These are phyloP conservation scores for Penicillium expansum DNA, from an alignment of 2,329 filamentous ascomycete species.

Conservation along the genomic window DNA sequence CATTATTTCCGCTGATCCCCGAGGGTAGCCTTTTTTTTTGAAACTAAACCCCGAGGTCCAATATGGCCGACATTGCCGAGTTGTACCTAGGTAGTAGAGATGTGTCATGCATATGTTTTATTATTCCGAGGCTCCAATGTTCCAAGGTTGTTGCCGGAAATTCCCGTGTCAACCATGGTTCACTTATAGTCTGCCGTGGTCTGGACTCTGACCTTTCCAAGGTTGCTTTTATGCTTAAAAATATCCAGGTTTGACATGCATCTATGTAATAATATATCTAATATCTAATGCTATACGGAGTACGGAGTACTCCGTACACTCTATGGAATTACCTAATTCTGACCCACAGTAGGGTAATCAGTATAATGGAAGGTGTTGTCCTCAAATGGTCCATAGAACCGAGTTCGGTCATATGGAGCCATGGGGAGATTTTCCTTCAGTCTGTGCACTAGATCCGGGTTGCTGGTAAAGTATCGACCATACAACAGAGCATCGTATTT, in stretches of 20 bases:
- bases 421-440: slow-evolving; percentile 43
- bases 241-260: neutral
- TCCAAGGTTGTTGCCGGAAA: too few species aligned
- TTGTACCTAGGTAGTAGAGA: too few species aligned
- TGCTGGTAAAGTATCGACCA: slow-evolving; percentile 50
- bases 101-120: too few species aligned
- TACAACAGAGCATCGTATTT: slow-evolving; percentile 50
- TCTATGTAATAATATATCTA: neutral
- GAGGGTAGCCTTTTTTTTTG: too few species aligned
- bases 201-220: neutral
- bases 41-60: too few species aligned
- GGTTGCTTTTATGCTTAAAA: neutral
- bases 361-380: slow-evolving; percentile 32
- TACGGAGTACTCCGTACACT: too few species aligned
- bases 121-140: too few species aligned
- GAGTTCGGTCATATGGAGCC: slow-evolving; percentile 44
- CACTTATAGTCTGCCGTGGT: neutral
- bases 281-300: neutral
- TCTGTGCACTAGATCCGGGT: slow-evolving; percentile 50
- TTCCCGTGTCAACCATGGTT: neutral
- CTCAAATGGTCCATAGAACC: slow-evolving; percentile 46
- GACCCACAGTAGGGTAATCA: slow-evolving; percentile 26
- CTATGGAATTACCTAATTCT: neutral
- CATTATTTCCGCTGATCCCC: too few species aligned
- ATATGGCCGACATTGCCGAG: too few species aligned